These are phyloP conservation scores for Sparassis latifolia DNA, from an alignment of 1,284 basidiomycete species.

Conservation along the genomic window DNA sequence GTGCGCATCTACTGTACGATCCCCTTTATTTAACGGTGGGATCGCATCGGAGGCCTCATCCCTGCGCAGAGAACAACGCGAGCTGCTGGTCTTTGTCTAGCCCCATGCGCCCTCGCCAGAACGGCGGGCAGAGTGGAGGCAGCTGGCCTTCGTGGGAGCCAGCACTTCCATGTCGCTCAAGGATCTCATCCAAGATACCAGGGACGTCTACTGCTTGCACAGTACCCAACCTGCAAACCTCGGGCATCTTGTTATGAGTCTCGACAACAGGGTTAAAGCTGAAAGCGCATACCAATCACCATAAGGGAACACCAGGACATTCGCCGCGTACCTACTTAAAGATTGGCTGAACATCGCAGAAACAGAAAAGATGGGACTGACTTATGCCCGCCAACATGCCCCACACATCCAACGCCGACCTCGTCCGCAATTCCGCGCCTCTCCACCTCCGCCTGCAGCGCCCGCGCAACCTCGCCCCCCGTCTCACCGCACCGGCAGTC, in stretches of 20 bases:
- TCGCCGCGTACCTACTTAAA: constrained; percentile 63
- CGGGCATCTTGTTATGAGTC: not conserved
- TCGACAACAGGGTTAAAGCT: too few species aligned
- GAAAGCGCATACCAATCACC: constrained; percentile 58
- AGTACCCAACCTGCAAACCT: constrained; percentile 47
- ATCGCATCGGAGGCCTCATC: too few species aligned
- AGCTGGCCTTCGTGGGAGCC: constrained; percentile 9
- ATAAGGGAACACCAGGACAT: constrained; percentile 67
- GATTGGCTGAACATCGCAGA: not conserved
- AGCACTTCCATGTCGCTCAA: constrained; percentile 23
- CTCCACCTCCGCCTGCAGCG: constrained; percentile 24
- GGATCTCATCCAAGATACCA: constrained; percentile 42
- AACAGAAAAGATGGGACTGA: constrained; percentile 30
- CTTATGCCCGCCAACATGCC: constrained; percentile 84
- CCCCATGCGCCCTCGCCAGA: constrained; percentile 78
- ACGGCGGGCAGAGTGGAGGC: constrained; percentile 33
- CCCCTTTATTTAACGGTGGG: too few species aligned
- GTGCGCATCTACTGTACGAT: too few species aligned
- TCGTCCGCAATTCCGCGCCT: constrained; percentile 14
- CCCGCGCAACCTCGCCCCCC: constrained; percentile 45
- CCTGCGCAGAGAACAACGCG: constrained; percentile 20
- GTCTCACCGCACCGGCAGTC: constrained; percentile 54
- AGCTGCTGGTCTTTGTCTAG: constrained; percentile 58
- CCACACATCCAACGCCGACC: constrained; percentile 53
- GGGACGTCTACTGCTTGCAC: constrained; percentile 52